Conservation (phyloP, 2,329 filamentous ascomycete species). For the Ceratocystis huliohia region DNA sequence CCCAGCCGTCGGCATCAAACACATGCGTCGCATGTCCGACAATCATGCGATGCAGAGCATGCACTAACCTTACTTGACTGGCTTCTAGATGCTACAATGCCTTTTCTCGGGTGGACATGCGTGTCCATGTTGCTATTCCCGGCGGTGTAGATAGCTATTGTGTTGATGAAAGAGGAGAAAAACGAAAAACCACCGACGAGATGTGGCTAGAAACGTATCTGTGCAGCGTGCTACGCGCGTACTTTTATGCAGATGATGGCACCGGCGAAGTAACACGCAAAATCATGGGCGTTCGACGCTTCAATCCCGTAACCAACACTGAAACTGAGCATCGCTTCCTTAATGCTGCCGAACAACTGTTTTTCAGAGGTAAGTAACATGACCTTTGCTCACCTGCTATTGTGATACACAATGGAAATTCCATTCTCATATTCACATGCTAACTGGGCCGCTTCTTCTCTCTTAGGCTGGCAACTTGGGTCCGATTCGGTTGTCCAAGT, state of each 20-base stretch:
- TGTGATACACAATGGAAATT: background rate
- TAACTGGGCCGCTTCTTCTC: constrained; percentile 20
- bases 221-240: constrained; percentile 84
- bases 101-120: constrained; percentile 95
- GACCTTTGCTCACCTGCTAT: background rate
- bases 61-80: background rate
- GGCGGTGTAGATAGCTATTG: constrained; percentile 95
- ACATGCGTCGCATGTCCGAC: too few relatives aligned
- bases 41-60: background rate
- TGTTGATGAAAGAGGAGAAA: constrained; percentile 91
- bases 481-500: constrained; percentile 97
- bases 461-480: constrained; percentile 75
- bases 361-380: constrained; percentile 64
- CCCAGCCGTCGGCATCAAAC: too few relatives aligned
- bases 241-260: constrained; percentile 92
- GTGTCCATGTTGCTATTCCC: constrained; percentile 92
- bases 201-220: constrained; percentile 97
- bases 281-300: constrained; percentile 90
- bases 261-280: constrained; percentile 90
- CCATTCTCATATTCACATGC: background rate
- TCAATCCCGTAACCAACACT: constrained; percentile 97
- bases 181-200: constrained; percentile 81
- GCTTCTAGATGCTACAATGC: constrained; percentile 78
- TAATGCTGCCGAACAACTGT: constrained; percentile 83
- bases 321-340: constrained; percentile 95